Conservation (phyloP, 192 early-diverging fungal species). For the Chytriomyces hyalinus region DNA sequence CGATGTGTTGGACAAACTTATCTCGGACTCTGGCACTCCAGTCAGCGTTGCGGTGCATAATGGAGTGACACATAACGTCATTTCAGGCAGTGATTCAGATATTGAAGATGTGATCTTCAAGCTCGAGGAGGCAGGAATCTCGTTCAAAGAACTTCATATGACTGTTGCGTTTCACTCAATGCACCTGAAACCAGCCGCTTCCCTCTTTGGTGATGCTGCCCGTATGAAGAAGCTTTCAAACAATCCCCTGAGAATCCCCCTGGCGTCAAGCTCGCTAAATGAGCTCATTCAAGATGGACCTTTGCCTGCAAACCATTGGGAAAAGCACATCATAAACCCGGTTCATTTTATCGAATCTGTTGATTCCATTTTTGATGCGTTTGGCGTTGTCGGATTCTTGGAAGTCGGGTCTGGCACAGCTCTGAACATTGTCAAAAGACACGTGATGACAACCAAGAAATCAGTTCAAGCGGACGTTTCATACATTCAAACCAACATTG, state of each 20-base stretch:
- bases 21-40: background rate
- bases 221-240: background rate
- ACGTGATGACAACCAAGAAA: background rate
- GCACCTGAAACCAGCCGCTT: background rate
- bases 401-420: background rate
- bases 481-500: background rate
- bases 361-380: background rate
- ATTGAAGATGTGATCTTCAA: background rate
- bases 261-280: background rate
- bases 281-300: background rate
- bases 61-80: background rate
- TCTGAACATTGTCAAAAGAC: background rate
- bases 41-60: background rate
- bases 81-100: background rate
- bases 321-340: conserved; percentile 7
- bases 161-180: conserved; percentile 17
- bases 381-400: background rate
- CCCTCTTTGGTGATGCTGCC: background rate
- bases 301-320: conserved; percentile 13
- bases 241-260: background rate
- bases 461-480: background rate
- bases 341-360: conserved; percentile 2
- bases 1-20: background rate
- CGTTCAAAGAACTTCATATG: background rate
- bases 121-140: background rate